Evolutionary conservation across 2,329 filamentous ascomycete species (phyloP).

Genomic region (Fusarium begoniae): DNA sequence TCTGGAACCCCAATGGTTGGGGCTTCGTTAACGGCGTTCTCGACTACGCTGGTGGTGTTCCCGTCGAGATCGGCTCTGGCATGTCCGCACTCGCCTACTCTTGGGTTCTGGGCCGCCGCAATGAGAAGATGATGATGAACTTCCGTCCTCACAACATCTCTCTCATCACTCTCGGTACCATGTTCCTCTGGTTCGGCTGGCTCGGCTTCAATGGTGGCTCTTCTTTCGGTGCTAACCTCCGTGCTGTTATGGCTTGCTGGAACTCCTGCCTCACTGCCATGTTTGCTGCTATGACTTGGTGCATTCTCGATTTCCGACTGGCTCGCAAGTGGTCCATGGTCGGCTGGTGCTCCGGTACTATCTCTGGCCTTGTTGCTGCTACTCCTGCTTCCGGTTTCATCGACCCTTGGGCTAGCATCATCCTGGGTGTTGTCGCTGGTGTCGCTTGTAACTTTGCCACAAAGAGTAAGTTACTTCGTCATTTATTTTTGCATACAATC

Average conservation of each 20-base stretch:
- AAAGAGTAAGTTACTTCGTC: slow-evolving; percentile 54
- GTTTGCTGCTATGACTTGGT: slow-evolving; percentile 93
- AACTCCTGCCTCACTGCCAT: slow-evolving; percentile 94
- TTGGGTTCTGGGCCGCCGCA: slow-evolving; percentile 91
- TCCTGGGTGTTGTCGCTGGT: slow-evolving; percentile 73
- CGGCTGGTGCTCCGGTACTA: slow-evolving; percentile 76
- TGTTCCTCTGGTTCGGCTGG: slow-evolving; percentile 99
- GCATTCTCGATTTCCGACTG: slow-evolving; percentile 92
- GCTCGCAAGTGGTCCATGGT: slow-evolving; percentile 92
- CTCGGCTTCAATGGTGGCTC: slow-evolving; percentile 98
- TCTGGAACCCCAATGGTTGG: slow-evolving; percentile 96
- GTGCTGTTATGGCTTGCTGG: slow-evolving; percentile 97
- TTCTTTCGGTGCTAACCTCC: slow-evolving; percentile 90
- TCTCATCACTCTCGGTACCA: slow-evolving; percentile 92
- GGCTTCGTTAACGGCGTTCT: slow-evolving; percentile 88
- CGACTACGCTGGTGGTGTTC: slow-evolving; percentile 95
- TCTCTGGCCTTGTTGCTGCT: slow-evolving; percentile 75
- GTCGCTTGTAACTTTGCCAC: slow-evolving; percentile 74
- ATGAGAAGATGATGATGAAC: slow-evolving; percentile 99
- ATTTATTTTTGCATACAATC: background rate
- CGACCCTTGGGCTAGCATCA: slow-evolving; percentile 72
- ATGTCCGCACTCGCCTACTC: slow-evolving; percentile 95
- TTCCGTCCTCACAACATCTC: slow-evolving; percentile 99
- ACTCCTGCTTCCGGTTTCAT: slow-evolving; percentile 76
- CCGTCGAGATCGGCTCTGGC: slow-evolving; percentile 96